Conservation (phyloP, 306 rosid species). For the Begonia fuchsioides region DNA sequence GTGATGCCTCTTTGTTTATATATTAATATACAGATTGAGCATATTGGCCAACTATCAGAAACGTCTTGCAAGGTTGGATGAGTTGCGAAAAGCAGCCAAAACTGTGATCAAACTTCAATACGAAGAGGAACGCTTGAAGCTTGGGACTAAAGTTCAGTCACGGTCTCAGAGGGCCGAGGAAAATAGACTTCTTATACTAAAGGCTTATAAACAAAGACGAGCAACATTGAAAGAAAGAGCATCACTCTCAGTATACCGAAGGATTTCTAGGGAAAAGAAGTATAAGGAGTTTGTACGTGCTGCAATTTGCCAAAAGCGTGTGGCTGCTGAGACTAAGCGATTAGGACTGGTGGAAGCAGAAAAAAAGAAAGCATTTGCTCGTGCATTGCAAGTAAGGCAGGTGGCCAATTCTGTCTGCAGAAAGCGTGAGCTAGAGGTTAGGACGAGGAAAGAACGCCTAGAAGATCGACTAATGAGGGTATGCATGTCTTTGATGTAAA, state of each 20-base stretch:
- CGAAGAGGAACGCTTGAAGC: slow-evolving; percentile 55
- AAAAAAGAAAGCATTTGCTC: slow-evolving; percentile 69
- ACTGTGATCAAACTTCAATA: slow-evolving; percentile 48
- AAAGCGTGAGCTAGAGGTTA: slow-evolving; percentile 82
- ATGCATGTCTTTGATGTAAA: slow-evolving; percentile 9
- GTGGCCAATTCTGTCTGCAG: slow-evolving; percentile 70
- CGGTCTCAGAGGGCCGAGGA: slow-evolving; percentile 84
- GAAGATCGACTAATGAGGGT: slow-evolving; percentile 93
- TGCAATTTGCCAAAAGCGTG: slow-evolving; percentile 74
- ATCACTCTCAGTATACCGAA: slow-evolving; percentile 61
- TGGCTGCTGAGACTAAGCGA: slow-evolving; percentile 81
- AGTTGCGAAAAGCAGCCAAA: slow-evolving; percentile 87
- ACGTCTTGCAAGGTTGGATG: slow-evolving; percentile 77
- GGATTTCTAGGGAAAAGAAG: slow-evolving; percentile 70
- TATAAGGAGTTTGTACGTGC: slow-evolving; percentile 77
- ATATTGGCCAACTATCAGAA: slow-evolving; percentile 60
- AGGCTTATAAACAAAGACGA: slow-evolving; percentile 71
- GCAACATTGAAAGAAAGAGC: slow-evolving; percentile 80
- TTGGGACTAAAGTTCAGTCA: slow-evolving; percentile 61
- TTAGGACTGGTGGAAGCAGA: slow-evolving; percentile 70
- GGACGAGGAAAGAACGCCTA: slow-evolving; percentile 59
- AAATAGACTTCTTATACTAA: slow-evolving; percentile 71
- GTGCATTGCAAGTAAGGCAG: slow-evolving; percentile 50
- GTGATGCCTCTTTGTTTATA: too few relatives aligned
- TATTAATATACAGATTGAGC: slow-evolving; percentile 51